Percentiles rank a stretch among this genome's conserved stretches.
Evolutionary conservation across 78 protist genomes (phyloP).

Genomic region (Emiliania huxleyi): DNA sequence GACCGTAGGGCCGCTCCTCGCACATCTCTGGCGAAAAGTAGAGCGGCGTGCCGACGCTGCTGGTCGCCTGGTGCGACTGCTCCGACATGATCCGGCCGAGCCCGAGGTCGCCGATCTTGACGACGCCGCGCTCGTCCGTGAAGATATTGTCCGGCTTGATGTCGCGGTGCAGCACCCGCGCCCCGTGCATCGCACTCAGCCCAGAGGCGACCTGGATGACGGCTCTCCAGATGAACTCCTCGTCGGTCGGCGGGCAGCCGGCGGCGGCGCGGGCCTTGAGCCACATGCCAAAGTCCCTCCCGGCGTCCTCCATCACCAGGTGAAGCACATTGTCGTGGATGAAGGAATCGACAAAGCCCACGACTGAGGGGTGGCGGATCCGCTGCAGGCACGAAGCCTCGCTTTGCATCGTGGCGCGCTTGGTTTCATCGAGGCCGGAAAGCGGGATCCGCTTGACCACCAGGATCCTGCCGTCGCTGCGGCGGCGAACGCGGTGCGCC

Average conservation of each 20-base stretch:
- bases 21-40: background rate
- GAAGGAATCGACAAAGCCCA: background rate
- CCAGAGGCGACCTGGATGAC: background rate
- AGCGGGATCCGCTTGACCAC: background rate
- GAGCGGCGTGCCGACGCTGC: background rate
- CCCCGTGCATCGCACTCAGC: background rate
- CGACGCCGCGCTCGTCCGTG: background rate
- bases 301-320: background rate
- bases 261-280: background rate
- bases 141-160: background rate
- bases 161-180: background rate
- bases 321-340: background rate
- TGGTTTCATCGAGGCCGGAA: background rate
- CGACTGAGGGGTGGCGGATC: background rate
- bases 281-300: background rate
- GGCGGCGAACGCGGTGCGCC: background rate
- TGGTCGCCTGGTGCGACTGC: background rate
- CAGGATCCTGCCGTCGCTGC: background rate
- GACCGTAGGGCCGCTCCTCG: conserved; percentile 30
- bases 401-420: background rate
- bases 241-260: background rate
- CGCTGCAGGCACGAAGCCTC: background rate
- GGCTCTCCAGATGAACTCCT: background rate
- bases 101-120: conserved; percentile 20
- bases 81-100: background rate